Evolutionary conservation across 768 basidiomycete species (phyloP).

Genomic region (Tylopilus sp.): DNA sequence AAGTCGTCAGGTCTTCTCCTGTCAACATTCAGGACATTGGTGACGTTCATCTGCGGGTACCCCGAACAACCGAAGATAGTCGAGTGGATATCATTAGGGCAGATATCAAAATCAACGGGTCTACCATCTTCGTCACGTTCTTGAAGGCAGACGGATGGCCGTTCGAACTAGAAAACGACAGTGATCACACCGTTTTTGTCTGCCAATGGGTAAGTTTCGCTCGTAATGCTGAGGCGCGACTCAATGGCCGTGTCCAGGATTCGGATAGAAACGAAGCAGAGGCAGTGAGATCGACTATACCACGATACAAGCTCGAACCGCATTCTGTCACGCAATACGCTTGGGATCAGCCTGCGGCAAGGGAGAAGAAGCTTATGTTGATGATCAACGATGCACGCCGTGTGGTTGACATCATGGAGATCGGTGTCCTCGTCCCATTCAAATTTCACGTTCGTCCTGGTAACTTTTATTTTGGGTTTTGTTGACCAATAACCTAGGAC

Average conservation of each 20-base stretch:
- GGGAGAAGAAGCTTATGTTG: conserved; percentile 75
- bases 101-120: conserved; percentile 79
- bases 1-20: conserved; percentile 72
- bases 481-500: conserved; percentile 35
- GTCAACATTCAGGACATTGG: conserved; percentile 93
- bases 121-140: conserved; percentile 86
- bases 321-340: conserved; percentile 66
- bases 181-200: conserved; percentile 63
- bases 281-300: conserved; percentile 35
- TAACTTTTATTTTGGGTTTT: neutral
- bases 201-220: conserved; percentile 63
- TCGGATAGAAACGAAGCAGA: conserved; percentile 37
- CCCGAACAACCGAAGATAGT: conserved; percentile 35
- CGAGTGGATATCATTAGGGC: conserved; percentile 59
- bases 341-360: conserved; percentile 90
- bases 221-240: neutral
- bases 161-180: conserved; percentile 86
- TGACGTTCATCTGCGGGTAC: conserved; percentile 68
- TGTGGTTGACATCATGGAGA: conserved; percentile 89
- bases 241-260: conserved; percentile 39
- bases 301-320: conserved; percentile 55
- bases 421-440: conserved; percentile 88
- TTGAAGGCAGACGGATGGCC: conserved; percentile 74
- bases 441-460: conserved; percentile 62
- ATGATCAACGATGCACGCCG: conserved; percentile 58